Conservation (phyloP, 139 green algal species). For the Ettlia oleoabundans region DNA sequence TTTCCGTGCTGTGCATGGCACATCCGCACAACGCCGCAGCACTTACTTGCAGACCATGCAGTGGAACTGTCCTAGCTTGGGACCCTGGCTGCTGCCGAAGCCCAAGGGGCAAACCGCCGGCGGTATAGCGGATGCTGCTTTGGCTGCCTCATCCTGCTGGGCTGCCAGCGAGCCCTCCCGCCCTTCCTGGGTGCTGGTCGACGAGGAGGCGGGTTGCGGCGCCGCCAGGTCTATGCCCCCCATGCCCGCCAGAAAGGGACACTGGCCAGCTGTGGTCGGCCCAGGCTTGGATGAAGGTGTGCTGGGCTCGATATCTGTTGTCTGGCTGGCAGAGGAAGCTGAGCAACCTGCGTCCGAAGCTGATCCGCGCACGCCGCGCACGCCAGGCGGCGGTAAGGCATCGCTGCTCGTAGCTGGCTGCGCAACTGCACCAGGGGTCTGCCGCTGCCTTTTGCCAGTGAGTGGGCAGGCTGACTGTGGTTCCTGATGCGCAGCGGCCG, state of each 20-base stretch:
- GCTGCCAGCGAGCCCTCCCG: too few species aligned
- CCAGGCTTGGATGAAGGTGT: too few species aligned
- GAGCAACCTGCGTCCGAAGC: neutral
- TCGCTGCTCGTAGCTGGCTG: neutral
- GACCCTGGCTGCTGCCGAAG: constrained; percentile 20
- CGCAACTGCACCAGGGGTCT: neutral
- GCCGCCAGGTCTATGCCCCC: neutral
- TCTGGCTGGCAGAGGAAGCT: neutral
- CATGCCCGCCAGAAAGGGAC: constrained; percentile 5
- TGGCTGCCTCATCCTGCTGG: neutral
- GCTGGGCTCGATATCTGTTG: neutral
- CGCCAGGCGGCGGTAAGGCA: neutral
- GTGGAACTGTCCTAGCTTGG: constrained; percentile 33
- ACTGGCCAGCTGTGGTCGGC: neutral
- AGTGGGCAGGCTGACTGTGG: neutral
- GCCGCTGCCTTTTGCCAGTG: neutral
- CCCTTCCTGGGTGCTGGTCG: neutral
- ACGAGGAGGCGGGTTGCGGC: neutral
- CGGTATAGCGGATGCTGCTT: neutral
- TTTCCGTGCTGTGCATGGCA: too few species aligned
- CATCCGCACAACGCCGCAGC: neutral
- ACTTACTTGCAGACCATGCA: constrained; percentile 47
- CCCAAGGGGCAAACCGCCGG: constrained; percentile 36
- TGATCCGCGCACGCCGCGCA: neutral
- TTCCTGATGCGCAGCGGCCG: neutral